These are phyloP conservation scores for Zopfochytrium polystomum DNA, from an alignment of 371 early-diverging fungal genomes.

Conservation along the genomic window DNA sequence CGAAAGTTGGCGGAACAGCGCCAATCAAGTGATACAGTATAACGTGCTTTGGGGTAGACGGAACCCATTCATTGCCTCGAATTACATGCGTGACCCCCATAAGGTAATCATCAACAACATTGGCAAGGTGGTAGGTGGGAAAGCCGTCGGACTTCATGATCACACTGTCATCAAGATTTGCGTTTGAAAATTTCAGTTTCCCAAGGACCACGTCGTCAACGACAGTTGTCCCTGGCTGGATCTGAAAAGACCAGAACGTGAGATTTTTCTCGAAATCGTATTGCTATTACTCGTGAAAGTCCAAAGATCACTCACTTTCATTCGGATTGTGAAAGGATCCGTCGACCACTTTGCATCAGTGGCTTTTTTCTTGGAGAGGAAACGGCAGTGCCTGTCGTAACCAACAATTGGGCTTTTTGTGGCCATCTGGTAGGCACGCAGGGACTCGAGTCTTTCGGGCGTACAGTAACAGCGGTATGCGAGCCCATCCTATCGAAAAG, in stretches of 20 bases:
- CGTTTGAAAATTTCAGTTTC: slow-evolving; percentile 63
- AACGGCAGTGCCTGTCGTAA: slow-evolving; percentile 81
- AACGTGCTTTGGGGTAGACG: slow-evolving; percentile 88
- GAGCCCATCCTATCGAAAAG: slow-evolving; percentile 66
- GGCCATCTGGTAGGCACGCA: slow-evolving; percentile 52
- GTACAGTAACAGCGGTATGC: slow-evolving; percentile 92
- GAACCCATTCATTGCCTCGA: slow-evolving; percentile 94
- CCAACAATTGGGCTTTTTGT: slow-evolving; percentile 58
- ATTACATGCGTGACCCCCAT: slow-evolving; percentile 92
- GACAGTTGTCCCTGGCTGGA: slow-evolving; percentile 58
- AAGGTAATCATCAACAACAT: slow-evolving; percentile 88
- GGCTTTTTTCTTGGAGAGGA: slow-evolving; percentile 61
- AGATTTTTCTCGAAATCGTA: background rate
- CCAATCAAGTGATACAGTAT: slow-evolving; percentile 78
- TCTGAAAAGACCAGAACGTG: slow-evolving; percentile 45
- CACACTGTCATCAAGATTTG: slow-evolving; percentile 81
- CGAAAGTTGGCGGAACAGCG: slow-evolving; percentile 64
- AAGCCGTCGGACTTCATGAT: slow-evolving; percentile 88
- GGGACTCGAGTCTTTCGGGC: slow-evolving; percentile 64
- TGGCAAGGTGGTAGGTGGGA: slow-evolving; percentile 94
- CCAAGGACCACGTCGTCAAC: slow-evolving; percentile 80
- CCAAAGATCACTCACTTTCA: slow-evolving; percentile 54
- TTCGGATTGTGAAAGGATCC: slow-evolving; percentile 67
- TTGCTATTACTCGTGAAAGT: background rate
- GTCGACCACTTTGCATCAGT: slow-evolving; percentile 54